Evolutionary conservation across 2,329 filamentous ascomycete genomes (phyloP), one percentile per base, ranked within the genome.

Genomic region (Cadophora gregata): DNA sequence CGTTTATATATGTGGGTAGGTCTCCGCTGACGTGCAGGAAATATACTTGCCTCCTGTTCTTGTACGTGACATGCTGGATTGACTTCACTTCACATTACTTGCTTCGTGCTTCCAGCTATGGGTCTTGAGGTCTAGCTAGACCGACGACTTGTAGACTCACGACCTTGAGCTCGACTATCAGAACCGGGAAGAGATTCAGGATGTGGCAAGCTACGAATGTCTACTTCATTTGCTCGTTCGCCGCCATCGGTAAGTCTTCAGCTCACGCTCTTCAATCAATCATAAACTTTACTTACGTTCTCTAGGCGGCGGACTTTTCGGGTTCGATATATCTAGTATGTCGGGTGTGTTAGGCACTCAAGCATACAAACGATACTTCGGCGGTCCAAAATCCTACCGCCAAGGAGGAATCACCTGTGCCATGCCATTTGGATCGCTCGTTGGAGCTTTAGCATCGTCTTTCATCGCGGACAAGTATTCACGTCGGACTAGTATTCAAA

Each of bases 301-400:
- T 14, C 24, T 83, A 81, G 87, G 85, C 71, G 90, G 90, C 76
- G 87, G 85, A 27, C 81, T 93, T 29, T 93, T 93, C 74, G 92
- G 91, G 72, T 93, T 93, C 76, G 91, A 93, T 79, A 92, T 93
- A 73, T 87, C 85, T 64, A 91, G 88, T 51, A 92, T 93, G 90
- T 88, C 86, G 45, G 87, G 86, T 55, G 86, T 88, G 27, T 81
- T 93, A 45, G 88, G 87, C 33, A 91, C 88, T 0, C 78, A 87
- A 65, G 85, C 88, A 56, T 93, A 93, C 77, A 88, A 87, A 72
- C 87, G 86, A 73, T 93, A 91, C 78, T 93, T 93, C 79, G 81
- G 87, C 72, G 85, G 92, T 63, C 84, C 84, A 2, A 75, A 77
- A 21, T 84, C 82, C 0, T 83, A 85, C 71, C 81, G 84, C 0